These are phyloP conservation scores for Acrodontium crateriforme DNA, from an alignment of 2,329 filamentous ascomycete species.

Conservation along the genomic window DNA sequence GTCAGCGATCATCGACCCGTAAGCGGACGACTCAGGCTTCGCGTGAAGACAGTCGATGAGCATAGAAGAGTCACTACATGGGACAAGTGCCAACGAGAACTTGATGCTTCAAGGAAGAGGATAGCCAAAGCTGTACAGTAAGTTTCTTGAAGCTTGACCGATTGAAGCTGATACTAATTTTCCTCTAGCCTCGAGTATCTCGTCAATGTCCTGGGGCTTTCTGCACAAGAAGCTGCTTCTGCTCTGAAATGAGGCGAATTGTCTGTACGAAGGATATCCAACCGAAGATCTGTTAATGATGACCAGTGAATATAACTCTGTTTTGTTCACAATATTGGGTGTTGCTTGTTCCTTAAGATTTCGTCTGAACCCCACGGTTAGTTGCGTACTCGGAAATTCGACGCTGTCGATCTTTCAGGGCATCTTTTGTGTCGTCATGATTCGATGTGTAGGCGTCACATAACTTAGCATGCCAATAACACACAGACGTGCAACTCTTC, in stretches of 20 bases:
- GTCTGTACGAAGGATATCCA: too few species aligned
- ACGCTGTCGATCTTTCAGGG: too few species aligned
- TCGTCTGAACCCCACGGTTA: too few species aligned
- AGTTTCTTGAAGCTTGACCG: constrained; percentile 25
- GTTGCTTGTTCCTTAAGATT: too few species aligned
- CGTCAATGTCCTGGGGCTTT: constrained; percentile 46
- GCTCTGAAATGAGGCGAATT: constrained; percentile 7
- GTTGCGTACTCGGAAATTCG: too few species aligned
- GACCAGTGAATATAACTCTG: too few species aligned
- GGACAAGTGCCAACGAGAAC: constrained; percentile 37
- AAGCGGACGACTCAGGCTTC: constrained; percentile 67
- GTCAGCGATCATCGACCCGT: constrained; percentile 91
- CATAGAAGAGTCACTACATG: constrained; percentile 33
- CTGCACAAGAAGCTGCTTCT: constrained; percentile 36
- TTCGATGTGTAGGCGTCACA: too few species aligned
- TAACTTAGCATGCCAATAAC: too few species aligned
- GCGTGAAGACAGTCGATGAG: constrained; percentile 70
- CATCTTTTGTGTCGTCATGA: too few species aligned
- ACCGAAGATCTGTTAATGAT: too few species aligned
- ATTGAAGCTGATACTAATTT: constrained; percentile 2
- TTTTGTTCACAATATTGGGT: too few species aligned
- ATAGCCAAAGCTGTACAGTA: constrained; percentile 66
- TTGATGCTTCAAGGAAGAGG: constrained; percentile 56
- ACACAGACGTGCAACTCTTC: too few species aligned
- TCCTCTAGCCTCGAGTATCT: constrained; percentile 47